phyloP scores from a whole-genome alignment of 2,329 filamentous ascomycete species.

The Endothia cerciana region DNA sequence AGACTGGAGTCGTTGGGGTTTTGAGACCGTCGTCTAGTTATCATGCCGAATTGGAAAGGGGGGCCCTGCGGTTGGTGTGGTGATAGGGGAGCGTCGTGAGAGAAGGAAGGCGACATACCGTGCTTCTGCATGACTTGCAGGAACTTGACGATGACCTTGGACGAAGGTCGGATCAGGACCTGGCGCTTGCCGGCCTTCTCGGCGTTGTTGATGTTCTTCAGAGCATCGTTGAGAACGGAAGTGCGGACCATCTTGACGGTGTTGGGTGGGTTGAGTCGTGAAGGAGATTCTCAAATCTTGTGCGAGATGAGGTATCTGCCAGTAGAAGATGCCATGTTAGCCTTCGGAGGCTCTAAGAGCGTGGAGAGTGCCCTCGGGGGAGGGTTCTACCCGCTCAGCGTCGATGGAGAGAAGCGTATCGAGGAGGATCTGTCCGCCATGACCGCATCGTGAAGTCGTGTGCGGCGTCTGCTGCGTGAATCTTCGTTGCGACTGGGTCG shows the following conservation, averaged over 20 bases:
- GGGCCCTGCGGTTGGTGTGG: slow-evolving; percentile 25
- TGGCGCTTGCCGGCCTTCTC: slow-evolving; percentile 99
- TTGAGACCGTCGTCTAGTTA: slow-evolving; percentile 99
- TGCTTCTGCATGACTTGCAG: slow-evolving; percentile 99
- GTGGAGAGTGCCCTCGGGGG: slow-evolving; percentile 70
- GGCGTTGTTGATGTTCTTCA: slow-evolving; percentile 99
- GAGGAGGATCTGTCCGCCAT: slow-evolving; percentile 32
- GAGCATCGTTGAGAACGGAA: slow-evolving; percentile 98
- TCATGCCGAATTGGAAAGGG: slow-evolving; percentile 78
- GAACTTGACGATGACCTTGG: slow-evolving; percentile 99
- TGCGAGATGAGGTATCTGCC: slow-evolving; percentile 69
- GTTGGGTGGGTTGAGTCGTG: slow-evolving; percentile 47
- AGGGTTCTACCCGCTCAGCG: slow-evolving; percentile 74
- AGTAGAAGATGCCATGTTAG: slow-evolving; percentile 54
- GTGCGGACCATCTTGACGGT: slow-evolving; percentile 94
- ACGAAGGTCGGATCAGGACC: slow-evolving; percentile 95
- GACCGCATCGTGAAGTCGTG: slow-evolving; percentile 24
- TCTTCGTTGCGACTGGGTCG: slow-evolving; percentile 23
- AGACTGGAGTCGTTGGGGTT: slow-evolving; percentile 85
- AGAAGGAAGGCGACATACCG: slow-evolving; percentile 67
- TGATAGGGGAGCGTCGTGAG: slow-evolving; percentile 16
- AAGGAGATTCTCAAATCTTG: slow-evolving; percentile 80
- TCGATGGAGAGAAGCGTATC: slow-evolving; percentile 69
- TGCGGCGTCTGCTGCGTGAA: slow-evolving; percentile 5
- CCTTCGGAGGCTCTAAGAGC: slow-evolving; percentile 64